Conservation (phyloP, 495 filamentous ascomycete species). For the Parachaetomium inaequale region DNA sequence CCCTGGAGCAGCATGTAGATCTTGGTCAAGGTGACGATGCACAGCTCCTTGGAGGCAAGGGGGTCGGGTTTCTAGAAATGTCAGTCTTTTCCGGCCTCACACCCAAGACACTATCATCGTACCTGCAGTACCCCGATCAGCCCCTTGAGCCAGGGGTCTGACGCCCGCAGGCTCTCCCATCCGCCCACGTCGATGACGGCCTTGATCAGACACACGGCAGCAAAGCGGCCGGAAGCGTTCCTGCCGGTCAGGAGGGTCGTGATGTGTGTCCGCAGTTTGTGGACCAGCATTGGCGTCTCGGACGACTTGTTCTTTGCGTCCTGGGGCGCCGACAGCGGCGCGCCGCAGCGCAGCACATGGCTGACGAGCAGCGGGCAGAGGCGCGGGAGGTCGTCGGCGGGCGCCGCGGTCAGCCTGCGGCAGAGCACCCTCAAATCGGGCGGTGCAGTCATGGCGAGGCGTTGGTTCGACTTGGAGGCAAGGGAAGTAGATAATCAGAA, state of each 20-base stretch:
- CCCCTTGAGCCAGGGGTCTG: conserved; percentile 67
- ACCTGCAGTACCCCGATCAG: conserved; percentile 69
- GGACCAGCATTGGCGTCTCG: conserved; percentile 61
- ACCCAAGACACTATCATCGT: conserved; percentile 25
- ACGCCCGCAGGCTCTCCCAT: conserved; percentile 68
- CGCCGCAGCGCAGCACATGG: conserved; percentile 58
- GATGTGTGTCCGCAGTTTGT: conserved; percentile 75
- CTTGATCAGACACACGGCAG: conserved; percentile 73
- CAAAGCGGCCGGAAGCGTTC: conserved; percentile 66
- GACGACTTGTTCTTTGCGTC: conserved; percentile 50
- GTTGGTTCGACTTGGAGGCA: background rate
- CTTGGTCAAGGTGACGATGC: conserved; percentile 69
- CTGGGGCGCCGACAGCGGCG: conserved; percentile 51
- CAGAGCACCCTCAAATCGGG: conserved; percentile 61
- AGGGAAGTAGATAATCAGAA: background rate
- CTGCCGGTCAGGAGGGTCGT: conserved; percentile 71
- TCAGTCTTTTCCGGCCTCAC: conserved; percentile 6
- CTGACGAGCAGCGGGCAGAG: conserved; percentile 58
- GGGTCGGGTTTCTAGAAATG: conserved; percentile 65
- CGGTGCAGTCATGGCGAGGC: conserved; percentile 28
- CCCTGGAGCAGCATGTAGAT: conserved; percentile 78
- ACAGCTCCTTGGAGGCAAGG: conserved; percentile 65
- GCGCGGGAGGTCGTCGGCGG: conserved; percentile 59
- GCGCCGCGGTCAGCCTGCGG: conserved; percentile 61
- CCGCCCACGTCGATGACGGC: conserved; percentile 75